Evolutionary conservation across 1,139 yeast genomes (phyloP).

Genomic region (Kodamaea alishanica): DNA sequence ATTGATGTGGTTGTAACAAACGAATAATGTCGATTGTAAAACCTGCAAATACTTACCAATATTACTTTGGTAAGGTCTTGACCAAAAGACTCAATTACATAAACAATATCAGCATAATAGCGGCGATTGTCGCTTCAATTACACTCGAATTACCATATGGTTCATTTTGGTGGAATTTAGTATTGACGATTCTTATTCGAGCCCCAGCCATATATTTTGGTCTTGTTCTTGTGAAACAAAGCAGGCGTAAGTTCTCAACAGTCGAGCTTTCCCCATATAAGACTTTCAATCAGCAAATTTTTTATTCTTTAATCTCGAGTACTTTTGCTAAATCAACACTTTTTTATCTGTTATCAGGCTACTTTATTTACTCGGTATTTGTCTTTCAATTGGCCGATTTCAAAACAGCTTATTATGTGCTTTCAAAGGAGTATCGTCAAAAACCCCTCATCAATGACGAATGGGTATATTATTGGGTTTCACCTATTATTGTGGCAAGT

Average conservation of each 20-base stretch:
- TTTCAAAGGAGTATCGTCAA: slow-evolving; percentile 48
- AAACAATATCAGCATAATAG: slow-evolving; percentile 28
- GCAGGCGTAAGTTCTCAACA: slow-evolving; percentile 48
- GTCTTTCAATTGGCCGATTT: slow-evolving; percentile 27
- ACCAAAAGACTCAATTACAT: slow-evolving; percentile 36
- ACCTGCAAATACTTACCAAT: slow-evolving; percentile 21
- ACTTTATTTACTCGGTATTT: slow-evolving; percentile 30
- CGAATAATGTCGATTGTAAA: background rate
- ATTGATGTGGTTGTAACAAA: background rate
- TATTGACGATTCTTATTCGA: slow-evolving; percentile 23
- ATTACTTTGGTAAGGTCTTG: slow-evolving; percentile 31
- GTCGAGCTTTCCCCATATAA: slow-evolving; percentile 51
- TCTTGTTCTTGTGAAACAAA: slow-evolving; percentile 38
- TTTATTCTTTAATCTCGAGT: slow-evolving; percentile 43
- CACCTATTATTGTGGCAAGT: slow-evolving; percentile 35
- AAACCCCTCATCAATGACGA: slow-evolving; percentile 61
- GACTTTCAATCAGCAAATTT: slow-evolving; percentile 46
- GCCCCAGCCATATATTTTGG: slow-evolving; percentile 32
- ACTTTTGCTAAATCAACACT: slow-evolving; percentile 33
- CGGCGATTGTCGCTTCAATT: slow-evolving; percentile 27
- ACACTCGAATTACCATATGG: slow-evolving; percentile 28
- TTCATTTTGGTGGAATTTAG: slow-evolving; percentile 29
- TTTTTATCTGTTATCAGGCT: slow-evolving; percentile 40
- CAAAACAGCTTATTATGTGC: slow-evolving; percentile 27
- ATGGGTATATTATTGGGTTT: slow-evolving; percentile 51